Conservation (phyloP, 2,329 filamentous ascomycete species). For the Trichophyton schoenleinii region DNA sequence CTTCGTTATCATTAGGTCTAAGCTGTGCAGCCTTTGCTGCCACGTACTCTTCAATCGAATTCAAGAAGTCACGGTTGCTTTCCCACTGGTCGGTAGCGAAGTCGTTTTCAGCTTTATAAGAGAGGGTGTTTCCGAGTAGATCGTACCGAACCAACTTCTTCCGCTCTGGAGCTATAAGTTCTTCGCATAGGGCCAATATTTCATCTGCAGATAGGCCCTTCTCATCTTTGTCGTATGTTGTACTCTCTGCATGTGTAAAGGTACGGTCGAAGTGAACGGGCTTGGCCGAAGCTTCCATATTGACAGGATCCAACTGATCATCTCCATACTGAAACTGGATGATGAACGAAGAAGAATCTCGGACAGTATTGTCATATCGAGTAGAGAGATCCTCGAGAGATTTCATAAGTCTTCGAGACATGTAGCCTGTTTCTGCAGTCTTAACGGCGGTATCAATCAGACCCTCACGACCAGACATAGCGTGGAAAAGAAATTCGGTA, state of each 20-base stretch:
- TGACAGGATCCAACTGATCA: constrained; percentile 86
- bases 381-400: constrained; percentile 88
- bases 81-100: constrained; percentile 64
- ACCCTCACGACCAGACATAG: constrained; percentile 96
- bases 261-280: constrained; percentile 88
- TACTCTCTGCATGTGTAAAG: constrained; percentile 65
- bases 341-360: constrained; percentile 75
- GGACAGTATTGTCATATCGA: constrained; percentile 86
- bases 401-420: constrained; percentile 97
- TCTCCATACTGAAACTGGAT: constrained; percentile 97
- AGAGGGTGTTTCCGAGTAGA: constrained; percentile 49
- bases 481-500: constrained; percentile 94
- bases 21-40: constrained; percentile 50
- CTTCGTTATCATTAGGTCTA: constrained; percentile 23
- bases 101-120: constrained; percentile 58
- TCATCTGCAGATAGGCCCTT: constrained; percentile 59
- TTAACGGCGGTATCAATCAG: constrained; percentile 97
- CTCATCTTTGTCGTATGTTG: constrained; percentile 68
- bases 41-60: constrained; percentile 64
- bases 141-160: constrained; percentile 51
- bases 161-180: constrained; percentile 56
- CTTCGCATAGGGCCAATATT: constrained; percentile 55
- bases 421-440: constrained; percentile 96
- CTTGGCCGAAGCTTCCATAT: constrained; percentile 90
- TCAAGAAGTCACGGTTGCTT: constrained; percentile 68